These are phyloP conservation scores for Hanseniaspora lachancei DNA, from an alignment of 805 yeast species.

Conservation along the genomic window DNA sequence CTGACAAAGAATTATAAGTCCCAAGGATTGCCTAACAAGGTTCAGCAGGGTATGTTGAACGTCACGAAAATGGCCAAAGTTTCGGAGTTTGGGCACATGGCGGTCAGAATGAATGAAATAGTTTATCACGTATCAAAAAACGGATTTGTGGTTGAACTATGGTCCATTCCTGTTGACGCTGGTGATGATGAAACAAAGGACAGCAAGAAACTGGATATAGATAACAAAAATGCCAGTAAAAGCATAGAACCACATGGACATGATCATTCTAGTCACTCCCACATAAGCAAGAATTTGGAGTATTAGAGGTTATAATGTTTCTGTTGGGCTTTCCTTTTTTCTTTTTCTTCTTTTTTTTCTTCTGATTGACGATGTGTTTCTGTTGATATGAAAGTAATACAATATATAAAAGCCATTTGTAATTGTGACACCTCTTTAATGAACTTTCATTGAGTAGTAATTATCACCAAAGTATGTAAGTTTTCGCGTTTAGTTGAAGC, in stretches of 20 bases:
- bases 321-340: no score
- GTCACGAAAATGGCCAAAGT: conserved; percentile 58
- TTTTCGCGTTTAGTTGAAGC: no score
- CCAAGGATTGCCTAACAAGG: conserved; percentile 52
- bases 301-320: background rate
- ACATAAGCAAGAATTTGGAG: conserved; percentile 5
- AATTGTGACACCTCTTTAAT: no score
- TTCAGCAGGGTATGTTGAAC: conserved; percentile 78
- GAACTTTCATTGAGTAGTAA: no score
- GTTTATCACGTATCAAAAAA: conserved; percentile 76
- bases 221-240: conserved; percentile 6
- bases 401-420: no score
- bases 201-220: background rate
- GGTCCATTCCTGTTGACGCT: conserved; percentile 96
- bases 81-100: conserved; percentile 69
- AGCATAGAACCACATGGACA: conserved; percentile 10
- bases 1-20: conserved; percentile 54
- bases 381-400: no score
- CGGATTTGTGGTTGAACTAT: conserved; percentile 75
- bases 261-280: conserved; percentile 11
- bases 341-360: no score
- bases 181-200: conserved; percentile 30
- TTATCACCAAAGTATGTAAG: no score
- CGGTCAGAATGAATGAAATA: conserved; percentile 56
- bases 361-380: no score